Evolutionary conservation across 345 rosid species (phyloP).

Genomic region (Boechera retrofracta): DNA sequence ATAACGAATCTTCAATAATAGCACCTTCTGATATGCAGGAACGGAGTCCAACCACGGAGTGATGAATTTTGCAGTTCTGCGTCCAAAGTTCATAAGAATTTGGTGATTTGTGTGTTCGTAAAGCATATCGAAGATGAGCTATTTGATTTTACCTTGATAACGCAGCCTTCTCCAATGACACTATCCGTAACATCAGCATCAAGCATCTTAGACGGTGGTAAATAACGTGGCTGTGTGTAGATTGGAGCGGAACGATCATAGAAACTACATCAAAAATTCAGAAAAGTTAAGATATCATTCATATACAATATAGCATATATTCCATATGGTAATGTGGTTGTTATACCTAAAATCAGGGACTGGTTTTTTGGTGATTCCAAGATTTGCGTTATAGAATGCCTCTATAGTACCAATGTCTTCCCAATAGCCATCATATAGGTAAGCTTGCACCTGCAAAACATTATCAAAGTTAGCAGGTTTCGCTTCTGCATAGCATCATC

Average conservation of each 20-base stretch:
- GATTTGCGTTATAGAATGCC: conserved; percentile 94
- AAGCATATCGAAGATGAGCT: conserved; percentile 13
- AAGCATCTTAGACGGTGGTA: conserved; percentile 98
- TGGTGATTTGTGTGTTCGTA: background rate
- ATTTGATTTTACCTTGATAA: conserved; percentile 68
- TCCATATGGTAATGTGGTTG: background rate
- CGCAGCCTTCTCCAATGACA: conserved; percentile 97
- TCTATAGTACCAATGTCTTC: conserved; percentile 98
- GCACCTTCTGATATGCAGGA: conserved; percentile 98
- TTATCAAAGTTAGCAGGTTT: conserved; percentile 8
- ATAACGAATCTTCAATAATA: conserved; percentile 77
- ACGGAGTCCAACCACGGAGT: conserved; percentile 91
- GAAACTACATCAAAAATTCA: conserved; percentile 58
- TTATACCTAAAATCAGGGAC: conserved; percentile 88
- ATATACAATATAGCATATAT: background rate
- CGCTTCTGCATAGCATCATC: conserved; percentile 1
- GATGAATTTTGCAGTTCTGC: conserved; percentile 94
- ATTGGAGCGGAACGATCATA: conserved; percentile 96
- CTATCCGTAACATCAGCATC: conserved; percentile 98
- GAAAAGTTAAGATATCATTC: background rate
- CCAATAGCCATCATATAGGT: conserved; percentile 96
- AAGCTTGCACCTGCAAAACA: conserved; percentile 82
- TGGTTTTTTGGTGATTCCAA: conserved; percentile 94
- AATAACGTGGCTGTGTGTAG: conserved; percentile 94
- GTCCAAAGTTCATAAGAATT: background rate